These are phyloP conservation scores for Cardiospermum halicacabum DNA, from an alignment of 345 rosid species.

Conservation along the genomic window DNA sequence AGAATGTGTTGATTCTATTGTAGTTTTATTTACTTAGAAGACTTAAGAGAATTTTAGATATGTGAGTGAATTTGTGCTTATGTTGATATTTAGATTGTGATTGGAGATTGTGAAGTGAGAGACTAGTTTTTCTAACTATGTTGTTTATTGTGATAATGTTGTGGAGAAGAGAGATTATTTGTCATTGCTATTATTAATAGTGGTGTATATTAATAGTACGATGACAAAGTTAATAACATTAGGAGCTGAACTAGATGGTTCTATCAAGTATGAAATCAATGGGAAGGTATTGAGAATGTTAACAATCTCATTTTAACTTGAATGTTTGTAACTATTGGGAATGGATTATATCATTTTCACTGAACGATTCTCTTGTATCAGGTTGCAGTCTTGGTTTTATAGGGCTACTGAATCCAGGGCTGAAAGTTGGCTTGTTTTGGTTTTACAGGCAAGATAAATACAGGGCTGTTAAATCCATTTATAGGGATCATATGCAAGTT, in stretches of 20 bases:
- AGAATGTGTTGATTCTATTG: too few species aligned
- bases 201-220: conserved; percentile 62
- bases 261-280: conserved; percentile 84
- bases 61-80: background rate
- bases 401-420: too few species aligned
- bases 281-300: conserved; percentile 80
- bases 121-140: conserved; percentile 12
- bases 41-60: background rate
- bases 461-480: too few species aligned
- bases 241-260: conserved; percentile 86
- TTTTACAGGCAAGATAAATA: too few species aligned
- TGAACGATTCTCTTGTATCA: conserved; percentile 19
- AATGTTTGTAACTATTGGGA: background rate
- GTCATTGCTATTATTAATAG: conserved; percentile 73
- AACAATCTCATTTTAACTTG: conserved; percentile 2
- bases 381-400: conserved; percentile 91
- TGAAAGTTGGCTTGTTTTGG: too few species aligned
- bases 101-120: too few species aligned
- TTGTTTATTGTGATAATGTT: conserved; percentile 44
- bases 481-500: too few species aligned
- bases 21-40: background rate
- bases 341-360: conserved; percentile 2
- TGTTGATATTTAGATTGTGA: too few species aligned
- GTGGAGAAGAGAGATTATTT: conserved; percentile 63
- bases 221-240: conserved; percentile 74